Conservation (phyloP, 345 rosid species). For the Eucalyptus microcorys region DNA sequence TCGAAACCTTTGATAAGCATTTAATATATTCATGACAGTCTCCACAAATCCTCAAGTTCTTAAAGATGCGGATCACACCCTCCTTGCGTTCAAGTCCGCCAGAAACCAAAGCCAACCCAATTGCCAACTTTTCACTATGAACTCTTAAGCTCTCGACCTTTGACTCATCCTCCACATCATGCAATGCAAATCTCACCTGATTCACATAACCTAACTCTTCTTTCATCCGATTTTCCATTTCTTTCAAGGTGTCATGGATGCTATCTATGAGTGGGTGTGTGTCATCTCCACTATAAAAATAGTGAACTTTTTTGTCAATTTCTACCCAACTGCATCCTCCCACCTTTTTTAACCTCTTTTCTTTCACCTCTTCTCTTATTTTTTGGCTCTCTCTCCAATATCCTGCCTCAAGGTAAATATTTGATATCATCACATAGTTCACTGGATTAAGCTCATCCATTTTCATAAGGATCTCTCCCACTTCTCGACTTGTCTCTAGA, state of each 20-base stretch:
- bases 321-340: constrained; percentile 89
- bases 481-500: constrained; percentile 53
- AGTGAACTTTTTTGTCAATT: constrained; percentile 47
- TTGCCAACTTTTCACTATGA: constrained; percentile 85
- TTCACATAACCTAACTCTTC: constrained; percentile 52
- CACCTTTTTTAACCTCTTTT: constrained; percentile 54
- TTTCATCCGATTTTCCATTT: constrained; percentile 60
- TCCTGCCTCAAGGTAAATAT: constrained; percentile 66
- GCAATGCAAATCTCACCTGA: constrained; percentile 38
- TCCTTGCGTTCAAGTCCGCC: constrained; percentile 17
- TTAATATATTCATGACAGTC: constrained; percentile 82
- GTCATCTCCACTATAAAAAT: constrained; percentile 54
- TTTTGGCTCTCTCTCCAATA: constrained; percentile 51
- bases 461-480: constrained; percentile 40
- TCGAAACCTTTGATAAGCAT: constrained; percentile 48
- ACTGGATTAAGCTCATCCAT: constrained; percentile 54
- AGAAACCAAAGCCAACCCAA: constrained; percentile 55
- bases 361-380: constrained; percentile 34
- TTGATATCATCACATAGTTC: constrained; percentile 79
- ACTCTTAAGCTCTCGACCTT: constrained; percentile 63
- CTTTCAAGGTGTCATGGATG: constrained; percentile 41
- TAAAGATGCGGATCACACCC: constrained; percentile 54
- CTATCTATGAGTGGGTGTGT: constrained; percentile 35
- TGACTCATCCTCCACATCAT: constrained; percentile 70
- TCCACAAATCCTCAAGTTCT: constrained; percentile 73